A percentile compares a stretch with the other conserved stretches of the same genome.
phyloP scores from a whole-genome alignment of 1,284 basidiomycete genomes.

The Phlebopus sp. region DNA sequence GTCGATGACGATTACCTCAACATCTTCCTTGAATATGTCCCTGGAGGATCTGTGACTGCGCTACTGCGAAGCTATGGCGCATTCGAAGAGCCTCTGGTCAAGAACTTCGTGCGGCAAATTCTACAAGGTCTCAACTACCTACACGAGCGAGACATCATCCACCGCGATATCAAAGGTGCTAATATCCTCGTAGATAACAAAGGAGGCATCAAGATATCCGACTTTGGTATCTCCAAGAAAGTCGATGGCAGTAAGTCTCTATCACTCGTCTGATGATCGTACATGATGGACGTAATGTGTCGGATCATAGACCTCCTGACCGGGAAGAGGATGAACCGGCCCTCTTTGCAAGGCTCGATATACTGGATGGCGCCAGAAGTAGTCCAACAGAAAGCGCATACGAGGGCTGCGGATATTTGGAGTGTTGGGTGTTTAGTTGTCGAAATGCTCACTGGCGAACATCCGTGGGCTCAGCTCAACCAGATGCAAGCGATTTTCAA shows the following conservation, averaged over 20 bases:
- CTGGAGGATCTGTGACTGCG: slow-evolving; percentile 94
- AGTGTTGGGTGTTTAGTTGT: slow-evolving; percentile 96
- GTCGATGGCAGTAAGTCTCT: slow-evolving; percentile 80
- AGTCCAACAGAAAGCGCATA: slow-evolving; percentile 93
- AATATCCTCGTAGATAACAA: slow-evolving; percentile 99
- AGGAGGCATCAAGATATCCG: slow-evolving; percentile 96
- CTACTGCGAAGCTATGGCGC: slow-evolving; percentile 93
- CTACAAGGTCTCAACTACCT: slow-evolving; percentile 90
- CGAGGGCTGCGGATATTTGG: slow-evolving; percentile 97
- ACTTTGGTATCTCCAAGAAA: slow-evolving; percentile 99
- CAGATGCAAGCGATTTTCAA: slow-evolving; percentile 99
- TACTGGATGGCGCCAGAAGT: slow-evolving; percentile 99
- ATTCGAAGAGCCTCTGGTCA: slow-evolving; percentile 93
- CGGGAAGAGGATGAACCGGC: slow-evolving; percentile 79
- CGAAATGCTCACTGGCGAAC: slow-evolving; percentile 97
- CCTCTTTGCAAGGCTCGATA: slow-evolving; percentile 93
- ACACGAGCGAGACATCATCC: slow-evolving; percentile 93
- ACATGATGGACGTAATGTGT: slow-evolving; percentile 3
- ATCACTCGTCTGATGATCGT: slow-evolving; percentile 1
- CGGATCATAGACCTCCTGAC: slow-evolving; percentile 62
- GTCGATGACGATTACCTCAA: slow-evolving; percentile 88
- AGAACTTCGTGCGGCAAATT: slow-evolving; percentile 95
- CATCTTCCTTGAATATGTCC: slow-evolving; percentile 99
- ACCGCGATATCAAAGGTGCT: slow-evolving; percentile 98
- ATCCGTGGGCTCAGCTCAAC: slow-evolving; percentile 96